Base-by-base conservation (phyloP, 1,139 yeast species). In the Sporopachydermia cereana region DNA sequence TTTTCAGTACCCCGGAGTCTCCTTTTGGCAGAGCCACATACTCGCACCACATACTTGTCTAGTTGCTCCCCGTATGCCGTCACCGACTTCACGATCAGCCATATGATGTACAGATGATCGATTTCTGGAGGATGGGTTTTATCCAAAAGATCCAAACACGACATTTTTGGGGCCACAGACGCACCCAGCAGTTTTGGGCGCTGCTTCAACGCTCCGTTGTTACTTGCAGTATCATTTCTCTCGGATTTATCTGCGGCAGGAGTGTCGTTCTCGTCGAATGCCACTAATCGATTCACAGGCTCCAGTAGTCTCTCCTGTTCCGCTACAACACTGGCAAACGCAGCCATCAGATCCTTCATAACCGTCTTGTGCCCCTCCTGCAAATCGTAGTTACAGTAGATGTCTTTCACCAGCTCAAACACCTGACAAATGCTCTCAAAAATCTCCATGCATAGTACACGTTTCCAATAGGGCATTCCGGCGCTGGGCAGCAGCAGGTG, bases 131-230 rank as follows among this genome's bases (percentile, higher is more conserved):
- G 79, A 30, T 83, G 93, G 0, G 67, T 54, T 54, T 86, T 88
- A 54, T 89, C 97, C 27, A 89, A 66, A 48, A 80, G 74, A 48
- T 88, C 96, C 42, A 88, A 67, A 47, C 79, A 72, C 3, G 79
- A 68, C 0, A 78, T 67, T 51, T 79, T 76, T 46, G 76, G 64
- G 1, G 68, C 29, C 4, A 21, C 42, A 27, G n/a, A 7, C 5
- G n/a, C 14, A 7, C 21, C 22, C 23, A 29, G 12, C 18, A 27
- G 7, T n/a, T 18, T 3, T 24, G 41, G 12, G 46, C 44, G 2
- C 44, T 22, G 22, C 41, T 36, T 44, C 41, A 20, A n/a, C 24
- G 36, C 3, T 43, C 44, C 5, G 23, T n/a, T 4, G 5, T 36
- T 39, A 3, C 43, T 2, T 21, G 49, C 31, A 3, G 49, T 20